A percentile compares a stretch with the other conserved stretches of the same genome.
Evolutionary conservation across 2,329 filamentous ascomycete species (phyloP).

Genomic region (Thelonectria blattea): DNA sequence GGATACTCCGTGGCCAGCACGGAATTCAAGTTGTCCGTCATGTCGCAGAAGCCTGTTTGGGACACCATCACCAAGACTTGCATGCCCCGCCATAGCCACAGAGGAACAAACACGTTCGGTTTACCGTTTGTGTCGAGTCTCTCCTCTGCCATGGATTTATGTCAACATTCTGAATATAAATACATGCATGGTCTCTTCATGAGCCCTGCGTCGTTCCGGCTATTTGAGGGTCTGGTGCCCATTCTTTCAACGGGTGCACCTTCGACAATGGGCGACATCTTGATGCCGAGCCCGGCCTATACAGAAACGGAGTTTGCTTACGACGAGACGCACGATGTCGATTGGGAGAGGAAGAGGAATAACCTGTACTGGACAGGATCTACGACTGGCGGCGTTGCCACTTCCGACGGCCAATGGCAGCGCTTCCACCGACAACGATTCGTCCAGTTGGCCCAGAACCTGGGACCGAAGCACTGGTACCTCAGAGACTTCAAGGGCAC

Average conservation of each 20-base stretch:
- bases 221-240: slow-evolving; percentile 50
- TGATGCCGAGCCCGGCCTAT: slow-evolving; percentile 60
- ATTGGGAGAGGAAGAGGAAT: slow-evolving; percentile 57
- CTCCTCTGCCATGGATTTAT: slow-evolving; percentile 45
- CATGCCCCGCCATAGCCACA: slow-evolving; percentile 17
- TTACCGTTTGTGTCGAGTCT: slow-evolving; percentile 47
- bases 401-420: slow-evolving; percentile 44
- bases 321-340: slow-evolving; percentile 45
- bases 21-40: too few relatives aligned
- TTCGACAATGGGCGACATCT: slow-evolving; percentile 57
- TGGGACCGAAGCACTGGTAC: slow-evolving; percentile 41
- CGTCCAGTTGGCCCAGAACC: slow-evolving; percentile 45
- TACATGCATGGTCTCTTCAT: slow-evolving; percentile 53
- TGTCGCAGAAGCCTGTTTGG: slow-evolving; percentile 35
- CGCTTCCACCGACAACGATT: slow-evolving; percentile 56
- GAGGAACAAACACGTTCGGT: slow-evolving; percentile 20
- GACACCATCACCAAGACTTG: slow-evolving; percentile 42
- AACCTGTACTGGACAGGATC: slow-evolving; percentile 64
- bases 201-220: slow-evolving; percentile 49
- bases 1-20: background rate
- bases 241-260: slow-evolving; percentile 52
- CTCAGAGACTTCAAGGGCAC: slow-evolving; percentile 35
- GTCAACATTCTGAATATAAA: slow-evolving; percentile 51
- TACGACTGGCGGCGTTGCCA: slow-evolving; percentile 55
- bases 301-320: slow-evolving; percentile 51